Conservation (phyloP, 1,139 yeast genomes). For the Kazachstania sp. region DNA sequence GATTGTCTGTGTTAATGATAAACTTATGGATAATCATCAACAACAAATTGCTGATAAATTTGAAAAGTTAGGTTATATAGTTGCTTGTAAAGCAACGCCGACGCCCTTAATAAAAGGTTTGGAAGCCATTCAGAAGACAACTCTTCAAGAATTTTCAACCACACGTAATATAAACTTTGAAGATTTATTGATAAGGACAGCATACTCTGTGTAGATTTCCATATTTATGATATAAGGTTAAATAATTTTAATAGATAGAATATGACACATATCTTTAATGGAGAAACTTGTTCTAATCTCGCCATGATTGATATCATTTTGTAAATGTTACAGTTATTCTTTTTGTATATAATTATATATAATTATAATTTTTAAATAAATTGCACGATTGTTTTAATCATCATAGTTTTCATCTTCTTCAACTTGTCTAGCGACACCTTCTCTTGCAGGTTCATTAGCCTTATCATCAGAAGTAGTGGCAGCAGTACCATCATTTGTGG, state of each 20-base stretch:
- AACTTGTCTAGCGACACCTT: slow-evolving; percentile 65
- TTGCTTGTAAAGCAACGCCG: slow-evolving; percentile 14
- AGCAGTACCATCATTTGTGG: slow-evolving; percentile 7
- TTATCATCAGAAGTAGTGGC: slow-evolving; percentile 29
- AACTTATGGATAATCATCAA: slow-evolving; percentile 83
- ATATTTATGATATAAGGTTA: not conserved
- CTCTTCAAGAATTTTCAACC: slow-evolving; percentile 9
- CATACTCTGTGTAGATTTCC: not conserved
- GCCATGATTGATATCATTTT: not conserved
- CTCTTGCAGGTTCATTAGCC: slow-evolving; percentile 31
- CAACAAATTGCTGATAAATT: slow-evolving; percentile 62
- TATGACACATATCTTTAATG: too few species aligned
- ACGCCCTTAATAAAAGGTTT: slow-evolving; percentile 11
- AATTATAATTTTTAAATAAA: not conserved
- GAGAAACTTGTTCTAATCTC: too few species aligned
- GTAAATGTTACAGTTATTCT: not conserved
- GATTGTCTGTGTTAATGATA: slow-evolving; percentile 61
- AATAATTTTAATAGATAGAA: too few species aligned
- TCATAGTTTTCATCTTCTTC: slow-evolving; percentile 83
- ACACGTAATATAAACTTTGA: slow-evolving; percentile 12
- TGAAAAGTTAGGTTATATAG: slow-evolving; percentile 32
- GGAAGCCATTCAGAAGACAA: not conserved
- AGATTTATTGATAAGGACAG: not conserved
- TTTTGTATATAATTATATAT: not conserved
- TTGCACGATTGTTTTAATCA: slow-evolving; percentile 37